phyloP scores from a whole-genome alignment of 73 alveolate genomes.

The Paramecium sexaurelia region DNA sequence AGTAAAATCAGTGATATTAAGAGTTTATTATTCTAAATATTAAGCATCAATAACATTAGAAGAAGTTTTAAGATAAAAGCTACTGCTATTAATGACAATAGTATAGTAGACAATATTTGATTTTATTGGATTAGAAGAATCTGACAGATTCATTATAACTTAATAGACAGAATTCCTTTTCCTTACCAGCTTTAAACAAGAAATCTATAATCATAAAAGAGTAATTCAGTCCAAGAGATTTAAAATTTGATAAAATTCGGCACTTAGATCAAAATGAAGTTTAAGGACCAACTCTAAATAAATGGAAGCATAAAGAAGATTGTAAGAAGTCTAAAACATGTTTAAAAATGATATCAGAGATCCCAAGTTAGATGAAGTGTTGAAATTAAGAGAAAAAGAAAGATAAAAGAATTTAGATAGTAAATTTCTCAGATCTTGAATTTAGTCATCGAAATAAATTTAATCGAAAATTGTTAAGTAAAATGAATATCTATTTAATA shows the following conservation, averaged over 20 bases:
- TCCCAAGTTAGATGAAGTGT: background rate
- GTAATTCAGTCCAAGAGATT: slow-evolving; percentile 35
- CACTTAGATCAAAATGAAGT: slow-evolving; percentile 11
- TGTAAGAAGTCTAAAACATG: slow-evolving; percentile 11
- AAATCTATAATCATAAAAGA: background rate
- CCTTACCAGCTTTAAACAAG: background rate
- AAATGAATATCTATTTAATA: background rate
- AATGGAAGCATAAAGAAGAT: slow-evolving; percentile 46
- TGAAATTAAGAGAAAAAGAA: background rate
- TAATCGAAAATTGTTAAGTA: background rate
- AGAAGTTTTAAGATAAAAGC: too few species aligned
- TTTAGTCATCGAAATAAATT: background rate
- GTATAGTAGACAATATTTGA: too few species aligned
- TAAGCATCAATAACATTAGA: too few species aligned
- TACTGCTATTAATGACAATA: too few species aligned
- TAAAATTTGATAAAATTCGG: background rate
- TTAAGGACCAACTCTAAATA: slow-evolving; percentile 32
- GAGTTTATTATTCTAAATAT: too few species aligned
- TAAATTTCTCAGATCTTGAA: slow-evolving; percentile 9
- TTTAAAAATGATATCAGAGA: slow-evolving; percentile 24
- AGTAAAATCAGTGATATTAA: too few species aligned
- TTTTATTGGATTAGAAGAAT: too few species aligned
- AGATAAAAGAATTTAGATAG: slow-evolving; percentile 2
- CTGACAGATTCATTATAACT: background rate
- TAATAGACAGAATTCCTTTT: background rate